These are phyloP conservation scores for Acephala macrosclerotiorum DNA, from an alignment of 2,329 filamentous ascomycete genomes.

Conservation along the genomic window DNA sequence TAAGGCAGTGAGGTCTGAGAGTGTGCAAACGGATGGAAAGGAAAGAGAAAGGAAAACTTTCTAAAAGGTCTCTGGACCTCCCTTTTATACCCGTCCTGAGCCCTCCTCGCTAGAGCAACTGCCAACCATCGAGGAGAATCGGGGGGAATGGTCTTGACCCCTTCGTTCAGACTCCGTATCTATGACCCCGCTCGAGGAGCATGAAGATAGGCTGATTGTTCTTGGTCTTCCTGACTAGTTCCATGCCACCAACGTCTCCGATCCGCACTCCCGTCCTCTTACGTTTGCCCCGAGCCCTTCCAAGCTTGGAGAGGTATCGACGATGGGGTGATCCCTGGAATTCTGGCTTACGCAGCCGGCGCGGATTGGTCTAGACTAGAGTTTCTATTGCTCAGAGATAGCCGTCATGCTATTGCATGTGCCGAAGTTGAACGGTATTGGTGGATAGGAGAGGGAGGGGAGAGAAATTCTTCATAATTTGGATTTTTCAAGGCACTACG, in stretches of 20 bases:
- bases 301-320: conserved; percentile 40
- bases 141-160: conserved; percentile 45
- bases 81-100: conserved; percentile 70
- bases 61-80: conserved; percentile 54
- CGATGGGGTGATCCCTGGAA: conserved; percentile 41
- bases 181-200: conserved; percentile 49
- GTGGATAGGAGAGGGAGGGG: conserved; percentile 32
- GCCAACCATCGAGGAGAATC: conserved; percentile 41
- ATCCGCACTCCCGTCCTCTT: conserved; percentile 41
- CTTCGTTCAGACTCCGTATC: conserved; percentile 40
- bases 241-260: conserved; percentile 29
- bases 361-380: conserved; percentile 40
- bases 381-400: conserved; percentile 46
- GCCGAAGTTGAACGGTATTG: conserved; percentile 37
- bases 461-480: conserved; percentile 28
- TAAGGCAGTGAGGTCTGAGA: conserved; percentile 33
- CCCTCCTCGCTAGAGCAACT: conserved; percentile 33
- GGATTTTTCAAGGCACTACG: conserved; percentile 22
- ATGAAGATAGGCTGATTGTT: conserved; percentile 44
- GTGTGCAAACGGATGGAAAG: conserved; percentile 50
- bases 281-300: conserved; percentile 35
- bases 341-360: conserved; percentile 37
- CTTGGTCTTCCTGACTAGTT: conserved; percentile 33
- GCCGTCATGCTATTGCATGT: conserved; percentile 41
- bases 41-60: conserved; percentile 58